Base-by-base conservation (phyloP, 2,329 filamentous ascomycete species). In the Xylariales sp. region DNA sequence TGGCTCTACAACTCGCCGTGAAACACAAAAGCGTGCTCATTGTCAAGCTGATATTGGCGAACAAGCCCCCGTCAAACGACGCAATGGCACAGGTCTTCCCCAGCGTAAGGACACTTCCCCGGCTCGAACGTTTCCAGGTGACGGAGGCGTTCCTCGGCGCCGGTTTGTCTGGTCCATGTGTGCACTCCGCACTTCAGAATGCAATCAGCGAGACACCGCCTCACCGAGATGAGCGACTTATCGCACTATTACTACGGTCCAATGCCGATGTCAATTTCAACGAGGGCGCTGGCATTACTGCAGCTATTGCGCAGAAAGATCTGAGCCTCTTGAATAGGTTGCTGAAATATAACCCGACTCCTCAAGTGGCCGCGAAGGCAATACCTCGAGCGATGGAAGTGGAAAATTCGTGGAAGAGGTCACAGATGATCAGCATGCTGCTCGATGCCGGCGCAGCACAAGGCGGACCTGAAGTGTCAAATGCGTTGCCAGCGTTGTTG, bases 251-350 rank as follows among this genome's bases (percentile, higher is more conserved):
- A 3, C 59, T 81, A 4, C 62, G 66, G 2, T 62, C 76, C 45
- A 69, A 72, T 11, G 72, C 72, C 4, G 74, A 79, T 35, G 65
- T 76, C 27, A 78, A 77, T 47, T 74, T 71, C 40, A 71, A 73
- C 31, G 67, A 71, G 19, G 73, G 74, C 0, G 61, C 67, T n/a
- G 68, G 66, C 3, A 61, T 80, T 11, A 56, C 66, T 0, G 62
- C 69, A 0, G 68, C 76, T 0, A 70, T 80, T 14, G 47, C 56
- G 2, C 70, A 73, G 41, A 67, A 63, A 21, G 74, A 80, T 36
- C 41, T 71, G 1, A 55, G 54, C 1, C 57, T 80, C 0, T 52
- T 80, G 1, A 59, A 65, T 12, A 62, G 59, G 0, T 50, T 80
- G 5, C 57, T 78, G 3, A 60, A 52, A 19, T 65, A 65, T 29